phyloP scores from a whole-genome alignment of 1,284 basidiomycete genomes.

The Ganoderma lingzhi region DNA sequence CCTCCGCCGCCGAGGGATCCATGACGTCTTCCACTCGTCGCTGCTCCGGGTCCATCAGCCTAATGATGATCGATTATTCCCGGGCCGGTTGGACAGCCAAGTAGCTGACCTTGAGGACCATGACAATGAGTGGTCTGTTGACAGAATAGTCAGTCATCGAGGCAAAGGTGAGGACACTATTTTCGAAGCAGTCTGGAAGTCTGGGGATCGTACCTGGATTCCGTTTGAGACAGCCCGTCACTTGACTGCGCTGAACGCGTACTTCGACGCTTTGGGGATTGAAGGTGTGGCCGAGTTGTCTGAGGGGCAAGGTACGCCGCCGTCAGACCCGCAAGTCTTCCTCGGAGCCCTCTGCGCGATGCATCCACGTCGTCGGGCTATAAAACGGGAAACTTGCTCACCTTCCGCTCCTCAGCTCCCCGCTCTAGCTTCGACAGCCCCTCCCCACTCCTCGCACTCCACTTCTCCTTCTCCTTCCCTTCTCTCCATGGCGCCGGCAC shows the following conservation, averaged over 20 bases:
- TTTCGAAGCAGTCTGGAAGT: not conserved
- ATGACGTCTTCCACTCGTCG: not conserved
- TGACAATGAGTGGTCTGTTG: not conserved
- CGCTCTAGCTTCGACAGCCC: not conserved
- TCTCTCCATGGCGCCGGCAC: not conserved
- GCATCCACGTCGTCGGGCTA: not conserved
- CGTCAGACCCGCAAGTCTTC: not conserved
- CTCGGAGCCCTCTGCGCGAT: not conserved
- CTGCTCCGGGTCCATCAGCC: not conserved
- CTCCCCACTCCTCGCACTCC: not conserved
- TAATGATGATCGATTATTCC: not conserved
- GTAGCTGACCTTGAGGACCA: not conserved
- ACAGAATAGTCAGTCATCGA: not conserved
- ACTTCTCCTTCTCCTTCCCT: not conserved
- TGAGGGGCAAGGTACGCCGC: not conserved
- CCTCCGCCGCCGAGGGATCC: not conserved
- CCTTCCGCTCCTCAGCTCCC: not conserved
- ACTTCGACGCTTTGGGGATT: not conserved
- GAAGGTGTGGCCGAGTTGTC: not conserved
- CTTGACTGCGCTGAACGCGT: not conserved
- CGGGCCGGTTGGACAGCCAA: not conserved
- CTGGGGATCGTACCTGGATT: not conserved
- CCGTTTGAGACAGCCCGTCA: not conserved
- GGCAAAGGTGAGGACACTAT: not conserved
- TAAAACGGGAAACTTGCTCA: not conserved